Evolutionary conservation across 495 filamentous ascomycete genomes (phyloP).

Genomic region (Podospora anserina): DNA sequence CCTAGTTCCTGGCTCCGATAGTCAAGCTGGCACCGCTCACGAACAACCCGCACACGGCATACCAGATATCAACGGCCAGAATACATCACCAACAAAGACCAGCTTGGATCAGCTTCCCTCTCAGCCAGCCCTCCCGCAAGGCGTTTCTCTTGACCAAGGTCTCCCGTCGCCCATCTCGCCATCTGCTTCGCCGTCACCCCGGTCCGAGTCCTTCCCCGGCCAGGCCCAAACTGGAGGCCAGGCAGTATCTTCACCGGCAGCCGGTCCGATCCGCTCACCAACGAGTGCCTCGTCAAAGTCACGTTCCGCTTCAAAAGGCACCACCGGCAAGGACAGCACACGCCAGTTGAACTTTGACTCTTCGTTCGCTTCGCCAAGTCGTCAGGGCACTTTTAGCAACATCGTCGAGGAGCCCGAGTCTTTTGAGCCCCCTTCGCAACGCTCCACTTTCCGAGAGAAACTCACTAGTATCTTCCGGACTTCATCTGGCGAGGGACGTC

Average conservation of each 20-base stretch:
- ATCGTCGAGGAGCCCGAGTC: constrained; percentile 35
- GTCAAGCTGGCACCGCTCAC: constrained; percentile 14
- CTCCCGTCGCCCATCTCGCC: constrained; percentile 32
- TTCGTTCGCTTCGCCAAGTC: constrained; percentile 29
- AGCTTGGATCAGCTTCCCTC: constrained; percentile 18
- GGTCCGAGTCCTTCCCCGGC: constrained; percentile 13
- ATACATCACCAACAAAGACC: constrained; percentile 19
- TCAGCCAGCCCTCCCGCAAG: constrained; percentile 20
- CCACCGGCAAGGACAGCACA: constrained; percentile 25
- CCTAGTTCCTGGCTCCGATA: constrained; percentile 6
- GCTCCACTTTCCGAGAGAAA: constrained; percentile 26
- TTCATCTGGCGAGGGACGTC: constrained; percentile 21
- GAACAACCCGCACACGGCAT: constrained; percentile 12
- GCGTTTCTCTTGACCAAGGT: constrained; percentile 26
- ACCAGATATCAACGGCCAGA: constrained; percentile 17
- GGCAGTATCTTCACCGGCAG: constrained; percentile 15
- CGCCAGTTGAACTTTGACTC: constrained; percentile 30
- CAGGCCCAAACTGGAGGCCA: constrained; percentile 16
- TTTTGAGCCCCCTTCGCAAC: constrained; percentile 21
- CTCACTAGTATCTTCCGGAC: constrained; percentile 26
- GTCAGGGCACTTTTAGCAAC: constrained; percentile 25
- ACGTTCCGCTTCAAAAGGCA: constrained; percentile 20
- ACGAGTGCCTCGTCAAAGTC: constrained; percentile 11
- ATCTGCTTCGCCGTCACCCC: constrained; percentile 22
- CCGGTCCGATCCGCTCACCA: constrained; percentile 13